Evolutionary conservation across 805 yeast species (phyloP).

Genomic region (Kregervanrija pseudodelftensis): DNA sequence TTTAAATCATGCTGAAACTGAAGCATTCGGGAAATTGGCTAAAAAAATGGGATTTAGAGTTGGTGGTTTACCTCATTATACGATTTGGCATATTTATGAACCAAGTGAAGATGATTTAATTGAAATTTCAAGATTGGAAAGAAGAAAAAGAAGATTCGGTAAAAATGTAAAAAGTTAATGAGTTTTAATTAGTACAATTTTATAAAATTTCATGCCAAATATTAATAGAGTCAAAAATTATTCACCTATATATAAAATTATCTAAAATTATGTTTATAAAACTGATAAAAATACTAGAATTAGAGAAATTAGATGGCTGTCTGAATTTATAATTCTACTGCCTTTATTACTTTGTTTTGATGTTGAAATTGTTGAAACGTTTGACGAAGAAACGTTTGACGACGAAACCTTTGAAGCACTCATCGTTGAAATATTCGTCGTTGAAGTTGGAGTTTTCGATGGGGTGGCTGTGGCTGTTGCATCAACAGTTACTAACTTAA

Average conservation of each 20-base stretch:
- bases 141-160: constrained; percentile 44
- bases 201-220: no score
- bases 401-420: not conserved
- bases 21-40: constrained; percentile 80
- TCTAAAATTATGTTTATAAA: no score
- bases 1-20: constrained; percentile 82
- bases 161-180: not conserved
- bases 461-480: constrained; percentile 1
- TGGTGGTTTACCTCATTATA: constrained; percentile 86
- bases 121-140: constrained; percentile 62
- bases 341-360: no score
- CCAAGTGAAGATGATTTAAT: constrained; percentile 80
- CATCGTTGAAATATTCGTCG: not conserved
- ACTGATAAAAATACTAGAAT: no score
- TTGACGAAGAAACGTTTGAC: not conserved
- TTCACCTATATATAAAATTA: no score
- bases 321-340: no score
- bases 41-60: constrained; percentile 72
- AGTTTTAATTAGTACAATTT: no score
- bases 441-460: constrained; percentile 2
- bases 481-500: constrained; percentile 12
- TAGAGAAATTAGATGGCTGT: no score
- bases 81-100: constrained; percentile 85
- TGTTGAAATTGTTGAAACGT: no score
- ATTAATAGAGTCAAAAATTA: no score